Evolutionary conservation across 257 asterid genomes (phyloP), one percentile per base, ranked within the genome.

Genomic region (Solanum corneliomulleri): DNA sequence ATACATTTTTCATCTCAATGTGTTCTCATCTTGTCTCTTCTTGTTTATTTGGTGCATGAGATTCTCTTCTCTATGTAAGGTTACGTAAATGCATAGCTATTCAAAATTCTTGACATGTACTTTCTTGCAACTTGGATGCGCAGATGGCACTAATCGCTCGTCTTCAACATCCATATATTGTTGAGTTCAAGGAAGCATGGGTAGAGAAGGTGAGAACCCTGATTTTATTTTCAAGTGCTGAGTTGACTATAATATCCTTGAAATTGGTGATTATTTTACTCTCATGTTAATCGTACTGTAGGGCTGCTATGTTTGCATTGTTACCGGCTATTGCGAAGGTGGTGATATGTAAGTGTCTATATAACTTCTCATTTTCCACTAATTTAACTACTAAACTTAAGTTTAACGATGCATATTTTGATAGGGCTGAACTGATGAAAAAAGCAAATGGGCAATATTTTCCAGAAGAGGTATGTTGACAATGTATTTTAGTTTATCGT

Each of bases 231-330:
- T 77, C 60, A 42, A n/a, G n/a, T 13, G 62, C 62, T 44, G 83
- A 44, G 14, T 25, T 42, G 62, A 44, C 15, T 42, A 13, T 7
- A 44, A 42, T 77, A 25, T 77, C 39, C n/a, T 77, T 77, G 14
- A 77, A 77, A 42, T 7, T 77, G 83, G 39, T 44, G 14, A 77
- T 77, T 77, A 44, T 12, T 70, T 68, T 15, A 25, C 15, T 85
- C 44, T 42, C 66, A 13, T 68, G 83, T 29, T 60, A 91, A 90
- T 88, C 85, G 31, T 81, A 76, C 89, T 88, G 85, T 91, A 96
- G 99, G 99, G 99, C 76, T 97, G 99, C 90, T 97, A 96, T 91
- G 99, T 97, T 85, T 97, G 99, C 93, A 97, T 97, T 86, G 95
- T 97, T 74, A 97, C 99, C 29, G 98, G 99, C 85, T 96, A 96